Evolutionary conservation across 106 monocot genomes (phyloP), one percentile per base, ranked within the genome.

Genomic region (Dendrobium huoshanense): DNA sequence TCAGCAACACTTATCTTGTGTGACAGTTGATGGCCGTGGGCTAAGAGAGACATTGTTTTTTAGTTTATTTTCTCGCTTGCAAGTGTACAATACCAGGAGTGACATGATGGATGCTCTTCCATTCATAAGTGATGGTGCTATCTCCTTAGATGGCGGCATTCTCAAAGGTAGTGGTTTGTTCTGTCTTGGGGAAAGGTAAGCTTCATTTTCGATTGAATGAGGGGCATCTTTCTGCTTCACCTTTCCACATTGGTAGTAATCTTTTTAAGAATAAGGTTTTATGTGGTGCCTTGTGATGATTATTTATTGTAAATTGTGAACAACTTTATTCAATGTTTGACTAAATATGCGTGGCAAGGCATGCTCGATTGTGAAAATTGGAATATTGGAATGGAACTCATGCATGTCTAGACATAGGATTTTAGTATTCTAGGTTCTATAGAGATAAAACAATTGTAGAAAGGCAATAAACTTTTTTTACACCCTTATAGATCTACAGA

Each of bases 111-210:
- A 17, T 82, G 96, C 96, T 64, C 47, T 91, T 61, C 96, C 96
- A 80, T 93, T 67, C 75, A 90, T 96, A 79, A 86, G n/a, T 78
- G 91, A 90, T 84, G 96, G 93, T 67, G 96, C 93, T 9, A 80
- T 96, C 77, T 96, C 96, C 83, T 85, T 96, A 78, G 96, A 96
- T 88, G 96, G 96, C 10, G 89, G 91, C 33, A 95, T 91, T 59
- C 80, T 91, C 41, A 93, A 82, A 83, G 80, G 58, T 61, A 80
- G 24, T 59, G 89, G 91, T 16, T 15, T 90, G 27, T 91, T 90
- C 77, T 82, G 77, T 73, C 91, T 93, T 67, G 96, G 96, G 42
- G 75, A 59, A 54, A 89, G 93, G 96, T 96, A 91, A 80, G 37
- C 58, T 74, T 74, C 74, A 20, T 70, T 33, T 33, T 33, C 29